Evolutionary conservation across 495 filamentous ascomycete species (phyloP).

Genomic region (Penicillium diatomitis): DNA sequence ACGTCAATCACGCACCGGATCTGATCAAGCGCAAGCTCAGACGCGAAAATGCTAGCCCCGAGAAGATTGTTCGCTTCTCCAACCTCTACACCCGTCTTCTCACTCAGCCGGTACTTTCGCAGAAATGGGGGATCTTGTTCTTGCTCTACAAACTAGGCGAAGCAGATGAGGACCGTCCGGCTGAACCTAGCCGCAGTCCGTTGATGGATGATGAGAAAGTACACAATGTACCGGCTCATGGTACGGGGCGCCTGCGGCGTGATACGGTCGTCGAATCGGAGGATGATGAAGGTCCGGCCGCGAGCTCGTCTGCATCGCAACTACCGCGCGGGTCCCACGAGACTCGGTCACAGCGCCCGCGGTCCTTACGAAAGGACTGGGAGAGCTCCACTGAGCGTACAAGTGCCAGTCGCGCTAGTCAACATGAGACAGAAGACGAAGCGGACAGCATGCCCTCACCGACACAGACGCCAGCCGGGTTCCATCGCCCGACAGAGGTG

Average conservation of each 20-base stretch:
- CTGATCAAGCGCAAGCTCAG: constrained; percentile 82
- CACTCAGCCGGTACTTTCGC: constrained; percentile 78
- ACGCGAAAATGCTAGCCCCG: constrained; percentile 62
- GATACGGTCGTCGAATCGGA: constrained; percentile 20
- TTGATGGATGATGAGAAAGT: constrained; percentile 29
- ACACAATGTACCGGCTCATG: constrained; percentile 29
- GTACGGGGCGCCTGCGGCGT: constrained; percentile 13
- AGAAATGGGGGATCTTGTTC: constrained; percentile 95
- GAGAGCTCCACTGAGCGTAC: constrained; percentile 10
- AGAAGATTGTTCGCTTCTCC: constrained; percentile 77
- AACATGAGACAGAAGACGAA: constrained; percentile 14
- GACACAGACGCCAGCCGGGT: constrained; percentile 6
- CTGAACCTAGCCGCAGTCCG: constrained; percentile 29
- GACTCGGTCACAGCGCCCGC: constrained; percentile 16
- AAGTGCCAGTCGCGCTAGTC: constrained; percentile 11
- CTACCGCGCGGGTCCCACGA: constrained; percentile 8
- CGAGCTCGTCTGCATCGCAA: constrained; percentile 39
- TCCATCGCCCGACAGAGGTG: constrained; percentile 39
- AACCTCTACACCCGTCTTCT: constrained; percentile 82
- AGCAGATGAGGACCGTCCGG: constrained; percentile 33
- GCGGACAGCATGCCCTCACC: constrained; percentile 7
- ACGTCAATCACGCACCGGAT: constrained; percentile 85
- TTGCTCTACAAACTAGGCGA: constrained; percentile 75
- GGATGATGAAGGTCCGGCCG: constrained; percentile 36
- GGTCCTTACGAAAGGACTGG: constrained; percentile 18